A percentile compares a stretch with the other conserved stretches of the same genome.
Evolutionary conservation across 2,329 filamentous ascomycete species (phyloP).

Genomic region (Periconia macrospinosa): DNA sequence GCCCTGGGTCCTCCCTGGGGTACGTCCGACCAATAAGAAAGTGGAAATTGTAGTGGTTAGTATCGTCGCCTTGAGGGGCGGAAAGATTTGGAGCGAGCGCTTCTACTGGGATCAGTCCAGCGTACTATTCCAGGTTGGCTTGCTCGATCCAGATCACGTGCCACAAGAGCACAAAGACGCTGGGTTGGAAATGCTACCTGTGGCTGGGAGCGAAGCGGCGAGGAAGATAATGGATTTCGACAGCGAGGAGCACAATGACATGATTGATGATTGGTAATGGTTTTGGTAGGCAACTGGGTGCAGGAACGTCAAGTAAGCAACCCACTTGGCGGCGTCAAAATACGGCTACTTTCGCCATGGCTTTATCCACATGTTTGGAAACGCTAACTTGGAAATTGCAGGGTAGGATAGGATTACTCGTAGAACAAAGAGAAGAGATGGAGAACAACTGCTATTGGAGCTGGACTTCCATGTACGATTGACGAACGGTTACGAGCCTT

Average conservation of each 20-base stretch:
- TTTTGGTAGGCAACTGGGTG: not conserved
- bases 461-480: too few relatives aligned
- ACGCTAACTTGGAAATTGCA: too few relatives aligned
- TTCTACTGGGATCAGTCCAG: constrained; percentile 66
- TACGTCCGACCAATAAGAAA: constrained; percentile 58
- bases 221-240: constrained; percentile 51
- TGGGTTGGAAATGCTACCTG: constrained; percentile 51
- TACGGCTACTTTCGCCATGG: too few relatives aligned
- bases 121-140: constrained; percentile 60
- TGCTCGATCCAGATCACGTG: constrained; percentile 59
- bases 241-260: constrained; percentile 47
- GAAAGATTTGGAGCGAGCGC: constrained; percentile 59
- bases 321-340: too few relatives aligned
- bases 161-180: constrained; percentile 49
- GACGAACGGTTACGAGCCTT: too few relatives aligned
- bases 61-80: constrained; percentile 58
- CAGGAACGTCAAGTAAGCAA: too few relatives aligned
- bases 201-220: constrained; percentile 50
- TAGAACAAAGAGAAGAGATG: too few relatives aligned
- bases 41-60: constrained; percentile 61
- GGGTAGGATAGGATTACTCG: too few relatives aligned
- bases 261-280: constrained; percentile 50
- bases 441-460: too few relatives aligned
- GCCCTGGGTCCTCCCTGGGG: constrained; percentile 62
- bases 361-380: too few relatives aligned